A percentile compares a stretch with the other conserved stretches of the same genome.
These are phyloP conservation scores for Ustilago tritici DNA, from an alignment of 1,284 basidiomycete genomes.

Conservation along the genomic window DNA sequence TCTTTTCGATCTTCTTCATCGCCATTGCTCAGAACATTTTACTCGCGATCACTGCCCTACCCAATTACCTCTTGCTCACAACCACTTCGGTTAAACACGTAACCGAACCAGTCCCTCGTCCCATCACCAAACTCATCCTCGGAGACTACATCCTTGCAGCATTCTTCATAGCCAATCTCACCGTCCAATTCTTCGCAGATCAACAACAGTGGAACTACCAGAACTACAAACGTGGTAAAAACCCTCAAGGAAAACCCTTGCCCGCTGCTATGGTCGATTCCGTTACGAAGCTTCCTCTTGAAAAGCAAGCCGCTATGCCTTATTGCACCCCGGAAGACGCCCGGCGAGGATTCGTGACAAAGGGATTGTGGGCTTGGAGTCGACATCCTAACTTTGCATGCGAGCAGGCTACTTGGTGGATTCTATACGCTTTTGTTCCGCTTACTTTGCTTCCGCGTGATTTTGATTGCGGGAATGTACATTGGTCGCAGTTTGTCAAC, in stretches of 20 bases:
- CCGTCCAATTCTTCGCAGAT: conserved; percentile 83
- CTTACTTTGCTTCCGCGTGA: conserved; percentile 73
- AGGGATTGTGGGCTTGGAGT: conserved; percentile 85
- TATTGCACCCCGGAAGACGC: conserved; percentile 72
- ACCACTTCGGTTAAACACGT: conserved; percentile 62
- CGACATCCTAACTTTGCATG: conserved; percentile 92
- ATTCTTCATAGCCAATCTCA: conserved; percentile 76
- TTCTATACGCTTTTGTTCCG: conserved; percentile 71
- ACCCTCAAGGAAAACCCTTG: conserved; percentile 42
- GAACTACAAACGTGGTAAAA: conserved; percentile 77
- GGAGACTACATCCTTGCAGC: conserved; percentile 79
- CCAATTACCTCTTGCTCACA: conserved; percentile 74
- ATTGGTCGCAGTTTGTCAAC: conserved; percentile 64
- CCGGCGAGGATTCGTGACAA: conserved; percentile 84
- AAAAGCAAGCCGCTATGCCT: conserved; percentile 29
- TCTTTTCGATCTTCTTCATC: conserved; percentile 85
- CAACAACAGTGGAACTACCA: conserved; percentile 88
- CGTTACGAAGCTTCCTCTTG: conserved; percentile 30
- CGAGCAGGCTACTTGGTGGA: conserved; percentile 86
- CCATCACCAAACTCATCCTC: conserved; percentile 72
- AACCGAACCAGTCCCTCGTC: conserved; percentile 71
- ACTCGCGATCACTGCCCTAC: conserved; percentile 74
- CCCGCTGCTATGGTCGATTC: conserved; percentile 31
- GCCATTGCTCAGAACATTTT: conserved; percentile 83
- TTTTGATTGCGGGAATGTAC: conserved; percentile 54